These are phyloP conservation scores for Bipolaris bicolor DNA, from an alignment of 2,329 filamentous ascomycete species.

Conservation along the genomic window DNA sequence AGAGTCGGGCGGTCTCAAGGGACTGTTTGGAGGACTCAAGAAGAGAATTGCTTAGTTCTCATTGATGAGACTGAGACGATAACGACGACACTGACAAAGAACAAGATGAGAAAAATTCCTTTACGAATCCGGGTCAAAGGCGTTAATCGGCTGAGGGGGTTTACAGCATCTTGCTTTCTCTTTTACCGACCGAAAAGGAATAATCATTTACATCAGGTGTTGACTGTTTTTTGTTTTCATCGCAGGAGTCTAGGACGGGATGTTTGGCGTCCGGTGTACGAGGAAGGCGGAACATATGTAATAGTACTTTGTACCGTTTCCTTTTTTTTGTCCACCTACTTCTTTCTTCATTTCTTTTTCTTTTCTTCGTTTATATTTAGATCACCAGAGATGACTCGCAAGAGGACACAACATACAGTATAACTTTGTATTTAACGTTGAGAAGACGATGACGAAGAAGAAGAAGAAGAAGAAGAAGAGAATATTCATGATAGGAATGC, in stretches of 20 bases:
- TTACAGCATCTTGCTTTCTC: constrained; percentile 21
- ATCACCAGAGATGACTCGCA: constrained; percentile 6
- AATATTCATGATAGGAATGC: too few relatives aligned
- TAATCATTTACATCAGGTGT: constrained; percentile 3
- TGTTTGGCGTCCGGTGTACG: background rate
- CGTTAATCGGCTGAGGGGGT: constrained; percentile 7
- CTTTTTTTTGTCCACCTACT: background rate
- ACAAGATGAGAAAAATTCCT: background rate
- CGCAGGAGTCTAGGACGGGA: background rate
- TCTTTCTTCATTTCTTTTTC: background rate
- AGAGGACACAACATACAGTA: constrained; percentile 4
- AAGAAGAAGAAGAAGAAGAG: too few relatives aligned
- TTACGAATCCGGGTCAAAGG: constrained; percentile 7
- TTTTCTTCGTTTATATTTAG: constrained; percentile 1
- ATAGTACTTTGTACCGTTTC: constrained; percentile 6
- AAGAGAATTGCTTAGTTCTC: constrained; percentile 33
- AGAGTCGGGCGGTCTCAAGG: constrained; percentile 37
- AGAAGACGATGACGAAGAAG: too few relatives aligned
- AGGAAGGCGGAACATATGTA: constrained; percentile 12
- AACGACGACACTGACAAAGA: background rate
- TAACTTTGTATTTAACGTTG: background rate
- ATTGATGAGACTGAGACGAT: background rate
- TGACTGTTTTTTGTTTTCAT: background rate
- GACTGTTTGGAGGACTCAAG: constrained; percentile 42
- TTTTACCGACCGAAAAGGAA: constrained; percentile 23